Evolutionary conservation across 1,284 basidiomycete species (phyloP).

Genomic region (Cryptococcus hybrid): DNA sequence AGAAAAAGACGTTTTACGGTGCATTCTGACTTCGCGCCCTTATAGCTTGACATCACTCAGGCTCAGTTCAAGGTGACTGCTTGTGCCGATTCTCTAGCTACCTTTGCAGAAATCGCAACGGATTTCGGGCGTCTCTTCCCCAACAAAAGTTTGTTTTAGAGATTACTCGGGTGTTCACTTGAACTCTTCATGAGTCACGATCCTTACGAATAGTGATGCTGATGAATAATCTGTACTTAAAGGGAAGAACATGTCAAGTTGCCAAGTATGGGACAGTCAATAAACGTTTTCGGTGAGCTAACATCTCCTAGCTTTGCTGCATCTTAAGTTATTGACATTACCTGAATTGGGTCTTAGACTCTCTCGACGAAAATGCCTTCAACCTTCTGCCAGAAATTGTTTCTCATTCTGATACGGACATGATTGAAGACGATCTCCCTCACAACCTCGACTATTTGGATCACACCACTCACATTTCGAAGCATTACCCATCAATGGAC

Average conservation of each 20-base stretch:
- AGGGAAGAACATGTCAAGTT: slow-evolving; percentile 8
- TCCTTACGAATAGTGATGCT: neutral
- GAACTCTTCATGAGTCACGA: neutral
- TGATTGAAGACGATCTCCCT: slow-evolving; percentile 89
- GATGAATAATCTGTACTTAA: neutral
- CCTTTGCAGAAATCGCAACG: slow-evolving; percentile 35
- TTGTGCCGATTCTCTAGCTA: slow-evolving; percentile 51
- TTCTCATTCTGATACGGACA: slow-evolving; percentile 81
- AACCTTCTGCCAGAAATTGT: slow-evolving; percentile 61
- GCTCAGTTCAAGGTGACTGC: slow-evolving; percentile 36
- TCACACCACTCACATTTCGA: slow-evolving; percentile 53
- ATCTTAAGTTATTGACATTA: slow-evolving; percentile 45
- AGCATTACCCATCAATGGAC: slow-evolving; percentile 58
- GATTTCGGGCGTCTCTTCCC: slow-evolving; percentile 38
- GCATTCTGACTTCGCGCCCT: neutral
- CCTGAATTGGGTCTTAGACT: slow-evolving; percentile 67
- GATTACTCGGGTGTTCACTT: slow-evolving; percentile 1
- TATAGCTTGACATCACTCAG: slow-evolving; percentile 29
- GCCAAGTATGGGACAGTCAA: slow-evolving; percentile 27
- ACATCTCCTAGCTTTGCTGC: neutral
- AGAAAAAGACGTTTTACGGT: neutral
- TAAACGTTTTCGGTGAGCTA: slow-evolving; percentile 38
- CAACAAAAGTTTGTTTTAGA: slow-evolving; percentile 2
- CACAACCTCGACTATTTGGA: slow-evolving; percentile 85
- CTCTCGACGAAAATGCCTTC: slow-evolving; percentile 83